These are phyloP conservation scores for Trypethelium eluteriae DNA, from an alignment of 495 filamentous ascomycete genomes.

Conservation along the genomic window DNA sequence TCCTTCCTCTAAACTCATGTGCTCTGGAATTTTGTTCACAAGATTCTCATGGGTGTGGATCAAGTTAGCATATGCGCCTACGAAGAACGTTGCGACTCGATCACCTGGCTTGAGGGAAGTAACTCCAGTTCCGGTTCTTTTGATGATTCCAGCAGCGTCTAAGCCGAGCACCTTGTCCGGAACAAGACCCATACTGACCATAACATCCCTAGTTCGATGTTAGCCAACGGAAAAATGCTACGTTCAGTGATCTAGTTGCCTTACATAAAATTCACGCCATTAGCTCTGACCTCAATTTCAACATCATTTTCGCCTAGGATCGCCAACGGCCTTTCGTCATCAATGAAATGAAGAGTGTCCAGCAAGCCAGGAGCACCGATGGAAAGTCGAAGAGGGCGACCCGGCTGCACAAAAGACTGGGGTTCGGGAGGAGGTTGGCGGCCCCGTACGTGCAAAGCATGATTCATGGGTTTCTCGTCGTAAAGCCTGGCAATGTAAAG, in stretches of 20 bases:
- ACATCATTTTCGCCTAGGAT: conserved; percentile 12
- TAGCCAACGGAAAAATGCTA: background rate
- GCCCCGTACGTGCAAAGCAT: conserved; percentile 3
- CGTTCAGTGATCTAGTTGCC: background rate
- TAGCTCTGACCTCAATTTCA: conserved; percentile 14
- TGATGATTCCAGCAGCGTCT: conserved; percentile 10
- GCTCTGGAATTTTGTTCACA: conserved; percentile 30
- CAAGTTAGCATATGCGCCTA: background rate
- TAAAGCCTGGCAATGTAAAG: conserved; percentile 10
- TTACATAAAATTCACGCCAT: conserved; percentile 12
- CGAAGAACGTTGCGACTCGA: conserved; percentile 11
- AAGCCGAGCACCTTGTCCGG: conserved; percentile 3
- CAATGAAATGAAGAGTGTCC: conserved; percentile 11
- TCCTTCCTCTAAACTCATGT: conserved; percentile 39
- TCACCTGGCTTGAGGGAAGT: conserved; percentile 11
- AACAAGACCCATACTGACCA: conserved; percentile 11
- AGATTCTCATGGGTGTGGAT: conserved; percentile 12
- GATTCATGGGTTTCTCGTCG: conserved; percentile 11
- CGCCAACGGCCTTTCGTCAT: conserved; percentile 4
- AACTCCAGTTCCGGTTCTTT: conserved; percentile 4
- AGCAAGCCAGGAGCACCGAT: conserved; percentile 13
- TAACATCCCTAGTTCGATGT: conserved; percentile 10
- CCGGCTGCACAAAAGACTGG: conserved; percentile 7
- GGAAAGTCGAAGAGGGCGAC: conserved; percentile 11
- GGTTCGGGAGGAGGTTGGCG: background rate